These are phyloP conservation scores for Torulaspora globosa DNA, from an alignment of 1,139 yeast species.

Conservation along the genomic window DNA sequence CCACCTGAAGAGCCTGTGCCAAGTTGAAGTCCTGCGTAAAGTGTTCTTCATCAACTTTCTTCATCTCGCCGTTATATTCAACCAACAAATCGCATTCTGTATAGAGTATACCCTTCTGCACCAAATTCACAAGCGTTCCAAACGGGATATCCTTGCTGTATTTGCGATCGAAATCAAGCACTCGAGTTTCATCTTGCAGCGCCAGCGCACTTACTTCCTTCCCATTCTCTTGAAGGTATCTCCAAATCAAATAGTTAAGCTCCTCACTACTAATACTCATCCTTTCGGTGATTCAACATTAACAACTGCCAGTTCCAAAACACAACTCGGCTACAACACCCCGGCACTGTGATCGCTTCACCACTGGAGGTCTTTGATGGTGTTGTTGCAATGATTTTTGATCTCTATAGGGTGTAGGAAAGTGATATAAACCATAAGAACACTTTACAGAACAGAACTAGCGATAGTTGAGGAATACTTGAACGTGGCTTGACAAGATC, in stretches of 20 bases:
- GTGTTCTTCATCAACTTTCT: conserved; percentile 23
- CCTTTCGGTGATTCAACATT: not conserved
- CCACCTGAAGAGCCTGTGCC: conserved; percentile 40
- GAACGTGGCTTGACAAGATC: not conserved
- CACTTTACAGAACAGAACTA: not conserved
- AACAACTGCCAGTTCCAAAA: not conserved
- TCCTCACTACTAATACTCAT: conserved; percentile 86
- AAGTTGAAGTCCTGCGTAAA: conserved; percentile 38
- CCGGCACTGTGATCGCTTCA: not conserved
- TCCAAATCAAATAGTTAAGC: conserved; percentile 86
- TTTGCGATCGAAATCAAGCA: conserved; percentile 53
- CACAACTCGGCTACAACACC: not conserved
- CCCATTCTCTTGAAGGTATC: conserved; percentile 89
- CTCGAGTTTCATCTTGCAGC: conserved; percentile 67
- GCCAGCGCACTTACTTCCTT: conserved; percentile 75
- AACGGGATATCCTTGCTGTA: conserved; percentile 51
- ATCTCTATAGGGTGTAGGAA: not conserved
- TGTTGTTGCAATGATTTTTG: not conserved
- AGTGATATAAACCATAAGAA: not conserved
- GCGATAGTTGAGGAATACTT: not conserved
- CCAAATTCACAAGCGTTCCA: conserved; percentile 74
- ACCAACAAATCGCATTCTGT: conserved; percentile 51
- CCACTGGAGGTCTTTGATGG: not conserved
- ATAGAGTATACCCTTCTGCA: conserved; percentile 82
- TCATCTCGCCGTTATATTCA: conserved; percentile 36